Base-by-base conservation (phyloP, 2,329 filamentous ascomycete genomes). In the Pestalotiopsis sp. region DNA sequence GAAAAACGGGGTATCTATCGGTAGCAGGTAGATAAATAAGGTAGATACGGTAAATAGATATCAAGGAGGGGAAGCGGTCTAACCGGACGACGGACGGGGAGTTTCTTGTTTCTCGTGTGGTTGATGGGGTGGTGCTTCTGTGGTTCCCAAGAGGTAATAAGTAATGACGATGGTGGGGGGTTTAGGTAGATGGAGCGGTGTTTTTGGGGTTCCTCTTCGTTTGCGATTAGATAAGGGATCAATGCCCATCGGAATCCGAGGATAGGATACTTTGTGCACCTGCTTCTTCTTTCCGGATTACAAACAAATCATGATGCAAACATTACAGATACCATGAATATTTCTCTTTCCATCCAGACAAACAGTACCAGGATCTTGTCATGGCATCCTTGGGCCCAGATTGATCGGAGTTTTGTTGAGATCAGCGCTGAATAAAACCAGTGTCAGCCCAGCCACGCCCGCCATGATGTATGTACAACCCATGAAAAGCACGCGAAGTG, bases 121-220 rank as follows among this genome's bases (percentile, higher is more conserved):
- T 20, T 11, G 4, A 49, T 6, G 17, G 17, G 45, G 45, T 45
- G 14, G 36, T 45, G 59, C 36, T 25, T 62, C 13, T 45, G 38
- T 64, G 61, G 61, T 52, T 36, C 31, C 36, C 59, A 27, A 62
- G 59, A 64, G 31, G 41, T 64, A 52, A 64, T 38, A 65, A 49
- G 49, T 57, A 49, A 49, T 66, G 63, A 66, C 63, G 63, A 66
- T 66, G 49, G 63, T 66, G 63, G 63, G 63, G 59, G 13, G 31
- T 9, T 36, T 36, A 36, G 31, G 17, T 40, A 62, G 17, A 36
- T 27, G 31, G 25, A 27, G 59, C 36, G 36, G 59, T 17, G 38
- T 20, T 62, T 40, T 36, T 31, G 36, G n/a, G 31, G 25, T n/a
- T 31, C 5, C 25, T 31, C 58, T 59, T 52, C 5, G 57, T 17